These are phyloP conservation scores for Furcasterigmium sp. DNA, from an alignment of 2,329 filamentous ascomycete species.

Conservation along the genomic window DNA sequence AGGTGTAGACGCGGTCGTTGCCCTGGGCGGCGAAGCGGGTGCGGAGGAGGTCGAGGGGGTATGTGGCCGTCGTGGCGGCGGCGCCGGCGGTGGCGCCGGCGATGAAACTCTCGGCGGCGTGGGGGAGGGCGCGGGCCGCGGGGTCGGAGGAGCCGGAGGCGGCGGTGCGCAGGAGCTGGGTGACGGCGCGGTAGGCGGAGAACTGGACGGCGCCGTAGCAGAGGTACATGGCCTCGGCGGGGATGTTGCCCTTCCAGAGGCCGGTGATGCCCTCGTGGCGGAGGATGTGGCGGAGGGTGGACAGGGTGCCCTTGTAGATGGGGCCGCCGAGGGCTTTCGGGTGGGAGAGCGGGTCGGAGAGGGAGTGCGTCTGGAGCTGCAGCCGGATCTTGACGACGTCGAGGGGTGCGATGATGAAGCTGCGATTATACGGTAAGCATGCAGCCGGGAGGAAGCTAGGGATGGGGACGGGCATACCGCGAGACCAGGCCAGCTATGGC, in stretches of 20 bases:
- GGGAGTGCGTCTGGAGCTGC: slow-evolving; percentile 84
- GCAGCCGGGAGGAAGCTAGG: background rate
- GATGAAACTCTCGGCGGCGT: slow-evolving; percentile 72
- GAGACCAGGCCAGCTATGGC: slow-evolving; percentile 78
- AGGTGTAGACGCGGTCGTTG: slow-evolving; percentile 69
- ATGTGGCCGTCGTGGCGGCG: slow-evolving; percentile 75
- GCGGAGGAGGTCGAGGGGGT: slow-evolving; percentile 87
- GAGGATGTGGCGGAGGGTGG: slow-evolving; percentile 72
- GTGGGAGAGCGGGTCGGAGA: slow-evolving; percentile 65
- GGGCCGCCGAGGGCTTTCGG: slow-evolving; percentile 39
- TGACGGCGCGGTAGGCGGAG: slow-evolving; percentile 74
- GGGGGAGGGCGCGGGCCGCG: slow-evolving; percentile 45
- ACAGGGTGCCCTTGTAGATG: slow-evolving; percentile 69
- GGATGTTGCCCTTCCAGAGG: slow-evolving; percentile 97
- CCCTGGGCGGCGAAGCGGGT: slow-evolving; percentile 97
- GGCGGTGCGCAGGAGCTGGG: slow-evolving; percentile 57
- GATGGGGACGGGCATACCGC: slow-evolving; percentile 48
- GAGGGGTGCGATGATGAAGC: slow-evolving; percentile 89
- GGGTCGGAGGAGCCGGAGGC: slow-evolving; percentile 23
- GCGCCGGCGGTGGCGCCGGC: slow-evolving; percentile 80
- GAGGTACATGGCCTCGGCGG: slow-evolving; percentile 90
- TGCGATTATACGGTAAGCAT: slow-evolving; percentile 29
- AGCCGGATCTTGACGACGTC: slow-evolving; percentile 98
- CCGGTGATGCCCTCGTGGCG: slow-evolving; percentile 76
- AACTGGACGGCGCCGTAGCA: slow-evolving; percentile 89